phyloP scores from a whole-genome alignment of 2,329 filamentous ascomycete species.

The Periconia macrospinosa region DNA sequence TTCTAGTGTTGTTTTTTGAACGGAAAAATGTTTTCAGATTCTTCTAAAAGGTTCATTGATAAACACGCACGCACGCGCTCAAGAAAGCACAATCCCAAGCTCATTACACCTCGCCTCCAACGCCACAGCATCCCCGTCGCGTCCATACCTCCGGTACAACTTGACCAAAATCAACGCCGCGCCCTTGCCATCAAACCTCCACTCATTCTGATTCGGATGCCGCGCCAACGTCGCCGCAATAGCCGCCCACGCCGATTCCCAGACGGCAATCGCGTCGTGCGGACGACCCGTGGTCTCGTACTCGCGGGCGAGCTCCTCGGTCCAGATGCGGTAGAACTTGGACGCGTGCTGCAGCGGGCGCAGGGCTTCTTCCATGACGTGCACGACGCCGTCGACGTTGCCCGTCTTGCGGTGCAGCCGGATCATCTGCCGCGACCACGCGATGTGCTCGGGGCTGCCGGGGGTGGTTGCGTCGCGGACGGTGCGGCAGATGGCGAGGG shows the following conservation, averaged over 20 bases:
- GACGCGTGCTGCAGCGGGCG: not conserved
- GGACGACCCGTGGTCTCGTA: constrained; percentile 1
- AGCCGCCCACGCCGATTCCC: not conserved
- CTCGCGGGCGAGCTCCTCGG: not conserved
- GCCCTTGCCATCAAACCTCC: not conserved
- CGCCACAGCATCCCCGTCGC: too few relatives aligned
- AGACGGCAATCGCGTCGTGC: constrained; percentile 1
- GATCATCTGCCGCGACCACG: constrained; percentile 6
- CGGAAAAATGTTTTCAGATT: too few relatives aligned
- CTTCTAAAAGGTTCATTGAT: too few relatives aligned
- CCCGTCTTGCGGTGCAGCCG: not conserved
- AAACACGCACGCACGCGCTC: too few relatives aligned
- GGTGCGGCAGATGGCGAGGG: not conserved
- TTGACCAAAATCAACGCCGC: not conserved
- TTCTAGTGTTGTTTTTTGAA: too few relatives aligned
- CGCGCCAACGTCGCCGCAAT: not conserved
- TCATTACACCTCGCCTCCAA: too few relatives aligned
- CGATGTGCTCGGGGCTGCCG: not conserved
- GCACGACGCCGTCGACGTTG: not conserved
- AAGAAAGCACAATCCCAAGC: too few relatives aligned
- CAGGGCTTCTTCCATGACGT: constrained; percentile 4
- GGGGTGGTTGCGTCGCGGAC: not conserved
- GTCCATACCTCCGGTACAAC: too few relatives aligned
- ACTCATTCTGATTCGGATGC: not conserved
- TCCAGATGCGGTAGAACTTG: constrained; percentile 2